Evolutionary conservation across 2,329 filamentous ascomycete species (phyloP).

Genomic region (Berkeleyomyces basicola): DNA sequence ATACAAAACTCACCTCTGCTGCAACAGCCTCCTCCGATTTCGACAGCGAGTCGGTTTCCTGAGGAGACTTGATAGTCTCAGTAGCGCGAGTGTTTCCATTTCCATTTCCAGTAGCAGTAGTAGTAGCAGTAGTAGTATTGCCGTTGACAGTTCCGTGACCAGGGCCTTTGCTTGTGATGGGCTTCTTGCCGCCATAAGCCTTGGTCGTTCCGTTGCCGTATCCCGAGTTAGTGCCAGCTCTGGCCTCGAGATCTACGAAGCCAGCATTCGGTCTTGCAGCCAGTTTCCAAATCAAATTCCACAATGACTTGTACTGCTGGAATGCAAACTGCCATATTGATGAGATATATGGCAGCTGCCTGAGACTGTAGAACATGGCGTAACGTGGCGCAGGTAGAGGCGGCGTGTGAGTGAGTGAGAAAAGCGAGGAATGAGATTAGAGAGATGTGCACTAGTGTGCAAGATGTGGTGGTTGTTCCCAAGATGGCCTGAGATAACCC

Average conservation of each 20-base stretch:
- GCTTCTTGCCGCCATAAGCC: conserved; percentile 13
- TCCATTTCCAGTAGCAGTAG: neutral
- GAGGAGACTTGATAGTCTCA: neutral
- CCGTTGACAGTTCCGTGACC: conserved; percentile 7
- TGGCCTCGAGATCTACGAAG: conserved; percentile 11
- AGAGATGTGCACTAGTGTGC: neutral
- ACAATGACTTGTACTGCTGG: conserved; percentile 14
- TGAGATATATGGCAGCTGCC: conserved; percentile 12
- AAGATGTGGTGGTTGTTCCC: neutral
- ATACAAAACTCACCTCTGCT: conserved; percentile 8
- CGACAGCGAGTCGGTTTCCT: conserved; percentile 5
- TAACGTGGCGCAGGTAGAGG: neutral
- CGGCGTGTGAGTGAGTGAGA: neutral
- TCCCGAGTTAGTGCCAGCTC: conserved; percentile 2
- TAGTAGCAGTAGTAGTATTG: conserved; percentile 9
- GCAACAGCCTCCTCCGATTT: neutral
- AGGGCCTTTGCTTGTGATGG: conserved; percentile 13
- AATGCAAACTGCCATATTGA: conserved; percentile 14
- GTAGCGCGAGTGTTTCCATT: conserved; percentile 10
- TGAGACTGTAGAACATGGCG: conserved; percentile 11
- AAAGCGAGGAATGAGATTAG: neutral
- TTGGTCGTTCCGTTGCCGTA: conserved; percentile 9
- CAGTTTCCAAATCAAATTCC: conserved; percentile 14
- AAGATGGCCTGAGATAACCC: neutral
- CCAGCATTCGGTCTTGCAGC: conserved; percentile 12